phyloP scores from a whole-genome alignment of 139 green algal genomes.

The Penium margaritaceum region DNA sequence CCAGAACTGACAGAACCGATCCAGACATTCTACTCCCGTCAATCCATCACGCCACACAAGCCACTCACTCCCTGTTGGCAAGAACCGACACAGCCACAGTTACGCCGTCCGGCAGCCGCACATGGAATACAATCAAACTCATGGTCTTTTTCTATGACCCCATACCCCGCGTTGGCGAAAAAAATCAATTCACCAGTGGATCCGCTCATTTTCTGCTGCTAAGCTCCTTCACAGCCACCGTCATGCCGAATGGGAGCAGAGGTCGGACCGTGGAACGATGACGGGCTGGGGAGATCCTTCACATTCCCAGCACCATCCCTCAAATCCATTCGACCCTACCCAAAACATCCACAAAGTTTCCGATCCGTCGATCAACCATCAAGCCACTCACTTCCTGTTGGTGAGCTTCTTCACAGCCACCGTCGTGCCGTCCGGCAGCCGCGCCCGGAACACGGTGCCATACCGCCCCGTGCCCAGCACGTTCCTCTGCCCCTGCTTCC shows the following conservation, averaged over 20 bases:
- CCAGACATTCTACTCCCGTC: too few species aligned
- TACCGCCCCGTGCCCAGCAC: constrained; percentile 24
- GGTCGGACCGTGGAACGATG: neutral
- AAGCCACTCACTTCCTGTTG: neutral
- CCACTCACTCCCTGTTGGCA: constrained; percentile 3
- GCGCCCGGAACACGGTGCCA: constrained; percentile 31
- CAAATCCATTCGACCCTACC: too few species aligned
- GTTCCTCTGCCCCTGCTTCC: constrained; percentile 19
- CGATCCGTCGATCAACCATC: too few species aligned
- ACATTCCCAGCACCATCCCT: too few species aligned
- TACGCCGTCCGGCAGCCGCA: constrained; percentile 16
- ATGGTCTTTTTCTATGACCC: too few species aligned
- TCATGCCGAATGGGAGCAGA: neutral
- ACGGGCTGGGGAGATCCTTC: neutral
- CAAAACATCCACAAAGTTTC: too few species aligned
- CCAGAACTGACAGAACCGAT: neutral
- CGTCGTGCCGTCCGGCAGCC: constrained; percentile 17
- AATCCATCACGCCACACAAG: neutral
- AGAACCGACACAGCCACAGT: constrained; percentile 23
- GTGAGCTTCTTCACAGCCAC: constrained; percentile 25
- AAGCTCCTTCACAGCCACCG: too few species aligned
- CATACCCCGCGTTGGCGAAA: too few species aligned
- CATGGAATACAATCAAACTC: constrained; percentile 38
- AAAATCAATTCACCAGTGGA: too few species aligned
- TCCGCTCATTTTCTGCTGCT: too few species aligned